Evolutionary conservation across 2,329 filamentous ascomycete species (phyloP), one percentile per base, ranked within the genome.

Genomic region (Esteya vermicola): DNA sequence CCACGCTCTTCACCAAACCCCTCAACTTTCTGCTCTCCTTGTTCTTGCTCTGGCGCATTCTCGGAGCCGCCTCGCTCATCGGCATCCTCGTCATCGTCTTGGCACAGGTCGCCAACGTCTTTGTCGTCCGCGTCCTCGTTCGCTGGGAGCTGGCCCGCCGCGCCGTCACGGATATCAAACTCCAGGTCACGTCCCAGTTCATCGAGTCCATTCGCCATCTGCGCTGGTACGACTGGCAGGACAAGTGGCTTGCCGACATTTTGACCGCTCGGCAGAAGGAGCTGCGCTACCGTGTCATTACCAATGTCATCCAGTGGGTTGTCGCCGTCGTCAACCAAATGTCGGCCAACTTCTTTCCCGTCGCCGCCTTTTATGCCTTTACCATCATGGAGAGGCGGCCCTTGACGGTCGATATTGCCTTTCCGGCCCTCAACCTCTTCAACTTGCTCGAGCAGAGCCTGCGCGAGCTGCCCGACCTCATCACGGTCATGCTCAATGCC

Each of bases 351-450:
- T 58, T 85, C 4, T 86, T 93, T 47, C 85, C 85, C 0, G 78
- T 91, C 1, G 75, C 81, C 2, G 83, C 81, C 1, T 86, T 94
- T 49, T 85, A 78, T 48, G 78, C 84, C 1, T 93, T 85, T 55
- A 91, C 85, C 0, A 67, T 80, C 10, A 55, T 88, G 30, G 75
- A 81, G 5, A 72, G 75, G 0, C 67, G 73, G 36, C 70, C 76
- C 0, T 59, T 94, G 9, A 76, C 77, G 0, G 76, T 93, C 27
- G 82, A 93, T 45, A 68, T 93, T 21, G 86, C 86, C 9, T 94
- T 93, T 55, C 86, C 86, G 0, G 85, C 86, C 0, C 64, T 94
- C 3, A 79, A 88, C 45, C 65, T 94, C 0, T 93, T 94, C 51
- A 64, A 65, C 1, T 75, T 89, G 63, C 63, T 94, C 10, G 81